Evolutionary conservation across 192 early-diverging fungal genomes (phyloP).

Genomic region (Podila epicladia): DNA sequence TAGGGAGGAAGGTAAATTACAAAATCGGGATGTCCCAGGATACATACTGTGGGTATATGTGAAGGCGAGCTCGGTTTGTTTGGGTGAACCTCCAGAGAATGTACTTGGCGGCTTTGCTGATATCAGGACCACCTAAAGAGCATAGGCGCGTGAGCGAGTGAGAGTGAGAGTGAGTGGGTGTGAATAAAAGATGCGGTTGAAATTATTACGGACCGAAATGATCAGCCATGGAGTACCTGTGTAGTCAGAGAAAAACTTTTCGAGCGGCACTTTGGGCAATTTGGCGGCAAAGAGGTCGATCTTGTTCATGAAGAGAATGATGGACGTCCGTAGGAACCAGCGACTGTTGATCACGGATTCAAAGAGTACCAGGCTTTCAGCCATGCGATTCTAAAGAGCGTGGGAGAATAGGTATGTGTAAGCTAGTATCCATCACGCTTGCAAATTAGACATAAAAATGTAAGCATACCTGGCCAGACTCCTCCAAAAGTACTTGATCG

Average conservation of each 20-base stretch:
- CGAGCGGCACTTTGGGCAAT: constrained; percentile 77
- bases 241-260: constrained; percentile 92
- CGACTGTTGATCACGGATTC: constrained; percentile 93
- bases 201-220: background rate
- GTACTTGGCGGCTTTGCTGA: constrained; percentile 86
- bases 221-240: constrained; percentile 35
- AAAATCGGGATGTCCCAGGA: too few relatives aligned
- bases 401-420: background rate
- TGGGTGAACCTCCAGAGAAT: constrained; percentile 91
- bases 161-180: background rate
- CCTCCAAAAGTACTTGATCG: constrained; percentile 91
- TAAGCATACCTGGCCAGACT: constrained; percentile 67
- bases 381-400: constrained; percentile 83
- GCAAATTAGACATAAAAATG: background rate
- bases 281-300: constrained; percentile 90
- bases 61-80: constrained; percentile 72
- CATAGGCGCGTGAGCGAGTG: background rate
- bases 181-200: background rate
- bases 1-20: too few relatives aligned
- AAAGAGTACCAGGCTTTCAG: constrained; percentile 90
- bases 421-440: background rate
- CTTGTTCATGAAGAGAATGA: constrained; percentile 96
- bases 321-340: constrained; percentile 92
- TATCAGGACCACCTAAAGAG: constrained; percentile 56
- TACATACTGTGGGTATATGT: constrained; percentile 86